Conservation (phyloP, 129 eudicot species). For the Escallonia herrerae region DNA sequence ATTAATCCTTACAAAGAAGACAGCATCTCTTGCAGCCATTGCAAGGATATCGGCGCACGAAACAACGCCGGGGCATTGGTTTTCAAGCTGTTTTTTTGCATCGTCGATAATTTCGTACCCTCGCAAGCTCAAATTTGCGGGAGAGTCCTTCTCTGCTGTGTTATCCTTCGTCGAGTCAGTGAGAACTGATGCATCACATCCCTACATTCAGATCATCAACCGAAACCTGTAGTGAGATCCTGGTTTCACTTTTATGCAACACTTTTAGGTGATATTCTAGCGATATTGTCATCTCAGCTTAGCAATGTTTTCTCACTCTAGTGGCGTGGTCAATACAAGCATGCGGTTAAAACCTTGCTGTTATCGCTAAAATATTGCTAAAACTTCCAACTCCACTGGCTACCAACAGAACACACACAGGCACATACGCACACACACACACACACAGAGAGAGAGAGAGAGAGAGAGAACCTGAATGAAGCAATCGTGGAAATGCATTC, state of each 20-base stretch:
- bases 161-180: conserved; percentile 76
- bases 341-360: too few species aligned
- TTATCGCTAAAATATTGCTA: background rate
- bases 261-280: too few species aligned
- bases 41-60: conserved; percentile 96
- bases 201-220: conserved; percentile 27
- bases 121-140: conserved; percentile 83
- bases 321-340: too few species aligned
- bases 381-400: too few species aligned
- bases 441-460: too few species aligned
- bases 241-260: too few species aligned
- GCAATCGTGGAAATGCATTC: conserved; percentile 98
- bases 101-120: conserved; percentile 86
- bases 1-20: conserved; percentile 60
- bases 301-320: too few species aligned
- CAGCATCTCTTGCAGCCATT: conserved; percentile 93
- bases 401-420: background rate
- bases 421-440: too few species aligned
- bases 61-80: conserved; percentile 82
- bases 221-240: too few species aligned
- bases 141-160: conserved; percentile 95
- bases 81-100: conserved; percentile 53
- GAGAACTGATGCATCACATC: conserved; percentile 85
- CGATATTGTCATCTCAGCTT: too few species aligned
- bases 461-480: conserved; percentile 52